Evolutionary conservation across 192 early-diverging fungal species (phyloP).

Genomic region (Coemansia sp.): DNA sequence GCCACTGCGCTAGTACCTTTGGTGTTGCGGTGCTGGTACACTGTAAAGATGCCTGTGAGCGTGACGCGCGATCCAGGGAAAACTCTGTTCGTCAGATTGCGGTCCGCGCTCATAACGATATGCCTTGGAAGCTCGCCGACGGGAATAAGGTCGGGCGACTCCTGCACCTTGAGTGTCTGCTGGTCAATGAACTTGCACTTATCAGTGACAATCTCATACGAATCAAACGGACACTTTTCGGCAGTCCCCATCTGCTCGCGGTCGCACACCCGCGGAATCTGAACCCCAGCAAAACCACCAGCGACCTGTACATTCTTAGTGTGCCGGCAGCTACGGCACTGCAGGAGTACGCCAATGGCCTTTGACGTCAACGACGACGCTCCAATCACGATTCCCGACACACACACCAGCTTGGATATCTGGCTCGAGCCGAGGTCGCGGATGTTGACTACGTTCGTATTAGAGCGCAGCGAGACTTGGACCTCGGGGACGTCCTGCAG

Average conservation of each 20-base stretch:
- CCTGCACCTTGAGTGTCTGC: slow-evolving; percentile 96
- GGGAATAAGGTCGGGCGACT: slow-evolving; percentile 94
- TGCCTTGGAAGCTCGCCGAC: slow-evolving; percentile 98
- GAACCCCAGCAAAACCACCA: slow-evolving; percentile 80
- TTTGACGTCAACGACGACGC: slow-evolving; percentile 85
- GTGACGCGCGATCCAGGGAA: slow-evolving; percentile 91
- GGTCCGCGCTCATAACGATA: slow-evolving; percentile 85
- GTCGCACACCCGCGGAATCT: slow-evolving; percentile 88
- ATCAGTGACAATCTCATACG: slow-evolving; percentile 93
- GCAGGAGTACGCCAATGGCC: slow-evolving; percentile 84
- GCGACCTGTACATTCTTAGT: slow-evolving; percentile 78
- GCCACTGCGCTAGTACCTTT: slow-evolving; percentile 80
- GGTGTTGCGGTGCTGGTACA: slow-evolving; percentile 73
- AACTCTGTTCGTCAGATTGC: slow-evolving; percentile 81
- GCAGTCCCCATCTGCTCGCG: slow-evolving; percentile 37
- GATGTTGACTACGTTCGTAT: slow-evolving; percentile 84
- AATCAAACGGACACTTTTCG: slow-evolving; percentile 69
- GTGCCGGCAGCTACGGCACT: slow-evolving; percentile 85
- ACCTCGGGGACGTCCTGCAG: slow-evolving; percentile 72
- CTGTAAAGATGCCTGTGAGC: slow-evolving; percentile 93
- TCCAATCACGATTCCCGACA: slow-evolving; percentile 95
- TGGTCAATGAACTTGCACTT: slow-evolving; percentile 95
- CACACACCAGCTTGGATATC: slow-evolving; percentile 90
- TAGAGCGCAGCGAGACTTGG: slow-evolving; percentile 85
- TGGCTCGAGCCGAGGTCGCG: slow-evolving; percentile 80